Conservation (phyloP, 768 basidiomycete species). For the Lentinula detonsa region DNA sequence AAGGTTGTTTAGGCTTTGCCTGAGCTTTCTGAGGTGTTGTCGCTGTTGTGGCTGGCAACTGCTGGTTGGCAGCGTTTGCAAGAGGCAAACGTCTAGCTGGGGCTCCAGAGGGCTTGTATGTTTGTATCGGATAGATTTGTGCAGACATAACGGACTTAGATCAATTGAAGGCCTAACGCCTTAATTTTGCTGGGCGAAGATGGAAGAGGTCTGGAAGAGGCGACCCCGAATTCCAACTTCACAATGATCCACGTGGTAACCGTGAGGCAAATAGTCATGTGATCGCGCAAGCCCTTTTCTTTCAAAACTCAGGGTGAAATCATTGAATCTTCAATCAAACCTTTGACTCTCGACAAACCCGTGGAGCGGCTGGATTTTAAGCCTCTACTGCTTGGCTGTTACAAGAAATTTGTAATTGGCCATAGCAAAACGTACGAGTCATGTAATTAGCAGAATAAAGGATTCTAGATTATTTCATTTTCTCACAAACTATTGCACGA, state of each 20-base stretch:
- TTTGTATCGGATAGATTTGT: conserved; percentile 28
- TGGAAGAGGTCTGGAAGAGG: background rate
- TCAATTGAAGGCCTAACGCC: conserved; percentile 40
- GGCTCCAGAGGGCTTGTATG: conserved; percentile 24
- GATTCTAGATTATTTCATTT: too few relatives aligned
- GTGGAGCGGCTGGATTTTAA: too few relatives aligned
- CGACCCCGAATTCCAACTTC: background rate
- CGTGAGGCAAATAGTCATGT: background rate
- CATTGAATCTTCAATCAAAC: too few relatives aligned
- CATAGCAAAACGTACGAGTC: too few relatives aligned
- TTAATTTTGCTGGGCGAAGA: conserved; percentile 4
- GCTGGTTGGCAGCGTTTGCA: conserved; percentile 32
- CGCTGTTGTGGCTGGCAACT: conserved; percentile 22
- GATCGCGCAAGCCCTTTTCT: background rate
- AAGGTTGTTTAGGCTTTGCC: conserved; percentile 31
- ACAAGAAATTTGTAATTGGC: too few relatives aligned
- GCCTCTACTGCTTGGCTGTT: too few relatives aligned
- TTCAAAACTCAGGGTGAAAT: background rate
- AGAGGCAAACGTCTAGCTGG: conserved; percentile 29
- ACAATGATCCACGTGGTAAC: background rate
- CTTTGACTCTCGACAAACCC: too few relatives aligned
- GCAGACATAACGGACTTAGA: conserved; percentile 20
- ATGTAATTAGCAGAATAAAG: too few relatives aligned
- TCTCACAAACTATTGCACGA: too few relatives aligned
- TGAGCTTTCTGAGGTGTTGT: conserved; percentile 28